A percentile compares a stretch with the other conserved stretches of the same genome.
These are phyloP conservation scores for Coemansia sp. DNA, from an alignment of 371 early-diverging fungal genomes.

Conservation along the genomic window DNA sequence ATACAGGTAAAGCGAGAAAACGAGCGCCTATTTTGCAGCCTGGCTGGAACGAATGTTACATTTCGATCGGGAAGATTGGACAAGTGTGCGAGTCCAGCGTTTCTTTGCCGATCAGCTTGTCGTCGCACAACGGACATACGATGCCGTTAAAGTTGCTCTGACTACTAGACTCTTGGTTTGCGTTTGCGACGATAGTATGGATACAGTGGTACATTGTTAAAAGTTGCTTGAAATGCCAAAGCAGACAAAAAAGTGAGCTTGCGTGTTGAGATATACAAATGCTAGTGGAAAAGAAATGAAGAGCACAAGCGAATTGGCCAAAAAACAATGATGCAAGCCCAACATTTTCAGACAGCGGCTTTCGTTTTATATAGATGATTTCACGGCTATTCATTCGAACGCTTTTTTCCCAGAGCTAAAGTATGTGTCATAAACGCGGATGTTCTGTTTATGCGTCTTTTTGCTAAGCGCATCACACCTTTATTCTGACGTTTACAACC, in stretches of 20 bases:
- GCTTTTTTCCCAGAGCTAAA: not conserved
- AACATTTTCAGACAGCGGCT: not conserved
- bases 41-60: slow-evolving; percentile 7
- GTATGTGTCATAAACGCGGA: not conserved
- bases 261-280: no score
- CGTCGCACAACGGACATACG: slow-evolving; percentile 25
- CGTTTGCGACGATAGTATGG: not conserved
- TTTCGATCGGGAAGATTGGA: slow-evolving; percentile 26
- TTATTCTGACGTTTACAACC: not conserved
- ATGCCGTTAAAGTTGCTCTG: not conserved
- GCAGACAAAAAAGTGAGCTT: no score
- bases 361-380: not conserved
- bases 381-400: not conserved
- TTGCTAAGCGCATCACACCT: not conserved
- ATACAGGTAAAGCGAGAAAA: not conserved
- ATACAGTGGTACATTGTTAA: not conserved
- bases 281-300: not conserved
- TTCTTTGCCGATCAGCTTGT: slow-evolving; percentile 13
- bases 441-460: not conserved
- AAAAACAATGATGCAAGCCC: not conserved
- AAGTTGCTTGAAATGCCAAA: not conserved
- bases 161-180: not conserved
- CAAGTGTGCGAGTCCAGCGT: slow-evolving; percentile 22
- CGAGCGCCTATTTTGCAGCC: not conserved
- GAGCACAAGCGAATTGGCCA: not conserved